These are phyloP conservation scores for Ogataea nakhonphanomensis DNA, from an alignment of 805 yeast species.

Conservation along the genomic window DNA sequence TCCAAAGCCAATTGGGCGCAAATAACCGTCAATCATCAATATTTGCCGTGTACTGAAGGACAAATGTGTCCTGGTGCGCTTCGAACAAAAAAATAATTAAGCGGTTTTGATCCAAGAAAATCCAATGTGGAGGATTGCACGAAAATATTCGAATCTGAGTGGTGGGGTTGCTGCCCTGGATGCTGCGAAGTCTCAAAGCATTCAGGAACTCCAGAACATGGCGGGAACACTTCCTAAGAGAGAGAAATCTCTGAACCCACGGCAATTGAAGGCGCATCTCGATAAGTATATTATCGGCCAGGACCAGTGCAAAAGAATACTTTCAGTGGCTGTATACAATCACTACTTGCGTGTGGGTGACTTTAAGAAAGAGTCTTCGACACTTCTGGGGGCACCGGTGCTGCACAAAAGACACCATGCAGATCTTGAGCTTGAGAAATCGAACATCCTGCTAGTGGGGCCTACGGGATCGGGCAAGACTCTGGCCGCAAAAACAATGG, in stretches of 20 bases:
- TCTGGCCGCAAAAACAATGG: conserved; percentile 51
- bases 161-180: background rate
- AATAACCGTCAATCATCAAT: too few relatives aligned
- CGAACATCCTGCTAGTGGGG: conserved; percentile 53
- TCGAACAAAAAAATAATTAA: background rate
- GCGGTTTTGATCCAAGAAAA: background rate
- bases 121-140: conserved; percentile 7
- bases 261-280: conserved; percentile 39
- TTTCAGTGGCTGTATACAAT: conserved; percentile 59
- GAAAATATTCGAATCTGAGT: conserved; percentile 4
- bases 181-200: conserved; percentile 3
- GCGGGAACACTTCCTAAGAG: background rate
- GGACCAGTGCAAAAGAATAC: conserved; percentile 51
- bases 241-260: conserved; percentile 44
- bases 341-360: conserved; percentile 51
- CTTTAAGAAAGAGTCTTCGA: conserved; percentile 4
- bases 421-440: conserved; percentile 46
- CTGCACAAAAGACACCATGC: conserved; percentile 26
- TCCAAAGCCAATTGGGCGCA: background rate
- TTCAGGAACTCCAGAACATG: conserved; percentile 1
- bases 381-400: conserved; percentile 12
- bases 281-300: conserved; percentile 58
- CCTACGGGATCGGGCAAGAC: conserved; percentile 67
- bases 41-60: too few relatives aligned
- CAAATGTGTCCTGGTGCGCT: too few relatives aligned